Evolutionary conservation across 2,329 filamentous ascomycete species (phyloP).

Genomic region (Colletotrichum sp.): DNA sequence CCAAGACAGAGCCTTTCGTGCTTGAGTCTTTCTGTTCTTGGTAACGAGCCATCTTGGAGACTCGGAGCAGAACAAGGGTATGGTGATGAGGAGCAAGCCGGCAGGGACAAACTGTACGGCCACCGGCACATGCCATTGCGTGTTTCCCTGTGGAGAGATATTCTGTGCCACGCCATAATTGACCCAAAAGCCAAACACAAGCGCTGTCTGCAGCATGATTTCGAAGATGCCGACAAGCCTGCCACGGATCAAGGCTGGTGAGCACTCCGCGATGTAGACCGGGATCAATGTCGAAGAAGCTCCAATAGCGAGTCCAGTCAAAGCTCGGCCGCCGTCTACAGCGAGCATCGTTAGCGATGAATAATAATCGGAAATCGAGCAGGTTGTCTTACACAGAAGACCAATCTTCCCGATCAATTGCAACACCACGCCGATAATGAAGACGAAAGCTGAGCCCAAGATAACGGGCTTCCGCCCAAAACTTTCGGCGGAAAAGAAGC

Average conservation of each 20-base stretch:
- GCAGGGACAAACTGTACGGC: not conserved
- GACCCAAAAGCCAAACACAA: not conserved
- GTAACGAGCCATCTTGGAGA: not conserved
- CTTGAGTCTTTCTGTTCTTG: not conserved
- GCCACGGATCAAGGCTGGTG: not conserved
- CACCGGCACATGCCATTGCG: not conserved
- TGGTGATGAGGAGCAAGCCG: not conserved
- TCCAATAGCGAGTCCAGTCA: not conserved
- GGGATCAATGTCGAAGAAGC: not conserved
- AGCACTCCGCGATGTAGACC: not conserved
- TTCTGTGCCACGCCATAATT: not conserved
- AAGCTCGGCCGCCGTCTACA: not conserved
- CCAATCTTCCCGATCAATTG: not conserved
- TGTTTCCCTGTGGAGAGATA: not conserved
- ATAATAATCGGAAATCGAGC: accelerated
- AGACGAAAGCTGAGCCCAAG: not conserved
- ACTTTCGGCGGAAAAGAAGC: not conserved
- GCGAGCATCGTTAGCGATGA: not conserved
- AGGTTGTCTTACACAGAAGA: not conserved
- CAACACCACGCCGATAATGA: not conserved
- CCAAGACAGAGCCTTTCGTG: not conserved
- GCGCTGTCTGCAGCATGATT: not conserved
- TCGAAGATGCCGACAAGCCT: not conserved
- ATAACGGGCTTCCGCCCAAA: not conserved
- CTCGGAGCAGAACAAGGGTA: not conserved